Percentiles rank a stretch among this genome's conserved stretches.
These are phyloP conservation scores for Saccharomyces pastorianus DNA, from an alignment of 1,139 yeast genomes.

Conservation along the genomic window DNA sequence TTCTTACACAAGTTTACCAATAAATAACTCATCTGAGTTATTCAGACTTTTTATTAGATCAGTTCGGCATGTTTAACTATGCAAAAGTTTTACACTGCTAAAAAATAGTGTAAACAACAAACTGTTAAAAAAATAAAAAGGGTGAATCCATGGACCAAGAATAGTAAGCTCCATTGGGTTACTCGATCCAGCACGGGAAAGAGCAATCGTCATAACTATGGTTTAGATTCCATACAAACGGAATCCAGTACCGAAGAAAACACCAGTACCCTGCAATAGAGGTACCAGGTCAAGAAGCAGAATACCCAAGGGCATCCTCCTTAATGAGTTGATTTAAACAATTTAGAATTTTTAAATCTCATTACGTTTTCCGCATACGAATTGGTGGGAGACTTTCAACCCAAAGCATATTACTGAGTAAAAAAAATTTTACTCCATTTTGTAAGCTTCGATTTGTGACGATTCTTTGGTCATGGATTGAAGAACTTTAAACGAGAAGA, in stretches of 20 bases:
- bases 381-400: conserved; percentile 89
- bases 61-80: conserved; percentile 71
- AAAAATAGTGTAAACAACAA: conserved; percentile 17
- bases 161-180: conserved; percentile 92
- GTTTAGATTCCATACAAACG: conserved; percentile 43
- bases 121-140: conserved; percentile 31
- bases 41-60: conserved; percentile 7
- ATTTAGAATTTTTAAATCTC: conserved; percentile 34
- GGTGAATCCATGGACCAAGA: conserved; percentile 53
- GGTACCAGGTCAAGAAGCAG: conserved; percentile 12
- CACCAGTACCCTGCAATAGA: conserved; percentile 12
- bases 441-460: conserved; percentile 69
- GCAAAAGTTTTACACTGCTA: conserved; percentile 31
- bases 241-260: conserved; percentile 53
- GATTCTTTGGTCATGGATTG: conserved; percentile 55
- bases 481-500: conserved; percentile 3
- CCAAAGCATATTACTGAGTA: conserved; percentile 52
- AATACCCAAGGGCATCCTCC: conserved; percentile 1
- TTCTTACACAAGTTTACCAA: conserved; percentile 4
- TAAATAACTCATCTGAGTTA: conserved; percentile 8
- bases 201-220: conserved; percentile 74
- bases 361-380: conserved; percentile 41
- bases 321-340: conserved; percentile 33
- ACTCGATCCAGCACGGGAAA: conserved; percentile 27
- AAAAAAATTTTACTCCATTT: conserved; percentile 34